phyloP scores from a whole-genome alignment of 169 alveolate species.

The Eimeria acervulina region DNA sequence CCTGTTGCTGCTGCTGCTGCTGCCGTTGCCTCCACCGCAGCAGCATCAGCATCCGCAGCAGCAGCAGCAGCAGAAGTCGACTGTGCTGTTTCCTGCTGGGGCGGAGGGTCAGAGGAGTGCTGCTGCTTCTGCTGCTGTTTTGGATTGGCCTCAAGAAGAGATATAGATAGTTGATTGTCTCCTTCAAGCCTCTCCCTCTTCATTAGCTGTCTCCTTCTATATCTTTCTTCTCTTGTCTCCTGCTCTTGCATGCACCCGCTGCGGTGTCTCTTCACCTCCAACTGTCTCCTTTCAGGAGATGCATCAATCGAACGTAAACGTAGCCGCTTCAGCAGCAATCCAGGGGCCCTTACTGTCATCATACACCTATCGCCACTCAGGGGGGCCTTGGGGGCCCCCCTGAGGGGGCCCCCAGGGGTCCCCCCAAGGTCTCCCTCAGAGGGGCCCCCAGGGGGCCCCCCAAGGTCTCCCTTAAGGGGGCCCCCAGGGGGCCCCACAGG shows the following conservation, averaged over 20 bases:
- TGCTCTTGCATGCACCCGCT: neutral
- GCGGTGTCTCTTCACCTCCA: neutral
- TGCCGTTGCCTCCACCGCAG: neutral
- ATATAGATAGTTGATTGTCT: neutral
- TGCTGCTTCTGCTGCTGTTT: neutral
- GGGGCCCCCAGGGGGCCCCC: too few relatives aligned
- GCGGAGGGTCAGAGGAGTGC: neutral
- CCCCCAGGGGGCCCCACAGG: too few relatives aligned
- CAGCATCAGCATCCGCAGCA: neutral
- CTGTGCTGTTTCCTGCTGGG: neutral
- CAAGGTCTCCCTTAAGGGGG: too few relatives aligned
- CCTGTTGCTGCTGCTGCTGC: neutral
- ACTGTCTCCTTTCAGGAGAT: neutral
- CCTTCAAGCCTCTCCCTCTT: neutral
- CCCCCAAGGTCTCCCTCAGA: too few relatives aligned
- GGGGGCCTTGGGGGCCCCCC: neutral
- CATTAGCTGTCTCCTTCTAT: neutral
- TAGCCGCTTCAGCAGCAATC: neutral
- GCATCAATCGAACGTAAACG: neutral
- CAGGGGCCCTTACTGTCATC: neutral
- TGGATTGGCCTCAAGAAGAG: neutral
- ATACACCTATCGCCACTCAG: neutral
- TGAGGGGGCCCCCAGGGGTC: constrained; percentile 27
- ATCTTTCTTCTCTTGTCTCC: neutral
- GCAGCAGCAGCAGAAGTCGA: neutral